A percentile compares a stretch with the other conserved stretches of the same genome.
Conservation (phyloP, 176 grass and related monocot genomes). For the Avena eriantha region DNA sequence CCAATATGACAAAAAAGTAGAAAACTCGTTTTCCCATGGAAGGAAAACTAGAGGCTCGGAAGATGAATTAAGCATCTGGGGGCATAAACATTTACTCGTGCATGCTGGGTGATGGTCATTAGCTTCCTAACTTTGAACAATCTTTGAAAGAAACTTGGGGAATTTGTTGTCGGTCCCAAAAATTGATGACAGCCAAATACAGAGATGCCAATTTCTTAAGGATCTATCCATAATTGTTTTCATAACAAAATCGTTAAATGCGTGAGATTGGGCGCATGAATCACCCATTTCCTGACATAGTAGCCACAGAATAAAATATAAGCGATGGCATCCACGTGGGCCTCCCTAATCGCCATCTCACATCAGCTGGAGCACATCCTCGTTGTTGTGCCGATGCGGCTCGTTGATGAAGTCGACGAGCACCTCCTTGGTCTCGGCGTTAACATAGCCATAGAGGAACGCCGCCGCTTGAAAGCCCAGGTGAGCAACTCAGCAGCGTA, state of each 20-base stretch:
- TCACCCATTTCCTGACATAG: slow-evolving; percentile 10
- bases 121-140: slow-evolving; percentile 14
- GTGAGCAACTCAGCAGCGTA: slow-evolving; percentile 66
- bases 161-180: background rate
- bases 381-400: slow-evolving; percentile 66
- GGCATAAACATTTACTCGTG: background rate
- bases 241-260: slow-evolving; percentile 21
- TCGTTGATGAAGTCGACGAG: slow-evolving; percentile 85
- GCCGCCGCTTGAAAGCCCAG: slow-evolving; percentile 72
- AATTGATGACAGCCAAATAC: slow-evolving; percentile 17
- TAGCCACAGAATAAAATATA: background rate
- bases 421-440: slow-evolving; percentile 46
- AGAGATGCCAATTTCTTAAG: slow-evolving; percentile 23
- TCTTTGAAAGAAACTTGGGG: background rate
- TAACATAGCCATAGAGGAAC: slow-evolving; percentile 73
- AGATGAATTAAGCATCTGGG: background rate
- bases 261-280: slow-evolving; percentile 31
- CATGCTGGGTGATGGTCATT: background rate
- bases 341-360: slow-evolving; percentile 59
- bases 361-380: slow-evolving; percentile 61
- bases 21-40: background rate
- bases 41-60: background rate
- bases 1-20: slow-evolving; percentile 5
- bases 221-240: slow-evolving; percentile 31
- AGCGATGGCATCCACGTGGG: slow-evolving; percentile 71